Evolutionary conservation across 805 yeast species (phyloP), one percentile per base, ranked within the genome.

Genomic region (Peterozyma toletana): DNA sequence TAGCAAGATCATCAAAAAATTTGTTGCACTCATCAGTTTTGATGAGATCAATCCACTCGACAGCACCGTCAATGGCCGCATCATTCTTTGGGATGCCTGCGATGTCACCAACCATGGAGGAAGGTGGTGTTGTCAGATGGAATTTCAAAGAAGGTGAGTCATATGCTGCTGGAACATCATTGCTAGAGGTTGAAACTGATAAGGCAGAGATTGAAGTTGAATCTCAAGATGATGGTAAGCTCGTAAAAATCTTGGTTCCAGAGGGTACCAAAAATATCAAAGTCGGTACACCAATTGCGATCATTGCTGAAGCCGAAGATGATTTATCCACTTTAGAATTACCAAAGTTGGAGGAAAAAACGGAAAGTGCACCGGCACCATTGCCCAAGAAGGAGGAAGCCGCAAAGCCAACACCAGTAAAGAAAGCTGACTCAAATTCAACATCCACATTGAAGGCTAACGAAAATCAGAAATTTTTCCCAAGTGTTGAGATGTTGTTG

Each of bases 41-140:
- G 50, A 21, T 21, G 7, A 21, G 27, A 21, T 55, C 49, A 5
- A 59, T 77, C 51, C 68, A 65, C 48, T 41, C 50, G 13, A 48
- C 61, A n/a, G 44, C 52, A 11, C 40, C 45, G 5, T 49, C 51
- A 40, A 37, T 42, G 35, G 73, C 66, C 2, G 78, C 75, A 4
- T 57, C 67, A 16, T 63, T 69, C 33, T 88, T 87, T 67, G 80
- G 72, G 43, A 91, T 91, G 98, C 99, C 99, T 3, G 97, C 99
- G 21, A 87, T 91, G 96, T 90, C 97, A 5, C 99, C 99, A 37
- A 91, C 99, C 6, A 91, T 91, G 99, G 88, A 89, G 30, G 86
- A 82, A 59, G 99, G 99, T 35, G 96, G 96, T 5, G 76, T 91
- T 50, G 86, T 88, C 11, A 73, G 79, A 43, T 91, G 99, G 99